phyloP scores from a whole-genome alignment of 2,329 filamentous ascomycete genomes.

The Aspergillus sp. region DNA sequence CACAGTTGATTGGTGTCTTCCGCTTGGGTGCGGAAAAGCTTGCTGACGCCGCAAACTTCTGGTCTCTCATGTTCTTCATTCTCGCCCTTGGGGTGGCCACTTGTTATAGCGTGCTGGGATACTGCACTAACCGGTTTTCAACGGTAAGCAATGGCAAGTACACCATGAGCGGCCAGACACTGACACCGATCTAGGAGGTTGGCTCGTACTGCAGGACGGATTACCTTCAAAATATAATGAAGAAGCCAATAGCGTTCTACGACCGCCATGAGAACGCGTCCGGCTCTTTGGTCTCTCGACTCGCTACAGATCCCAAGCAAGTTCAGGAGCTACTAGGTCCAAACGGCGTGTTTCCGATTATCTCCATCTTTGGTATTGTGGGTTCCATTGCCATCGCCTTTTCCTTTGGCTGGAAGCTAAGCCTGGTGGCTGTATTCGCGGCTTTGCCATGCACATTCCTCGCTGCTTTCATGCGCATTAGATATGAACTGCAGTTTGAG shows the following conservation, averaged over 20 bases:
- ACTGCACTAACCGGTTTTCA: conserved; percentile 45
- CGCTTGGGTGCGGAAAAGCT: conserved; percentile 39
- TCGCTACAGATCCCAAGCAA: conserved; percentile 47
- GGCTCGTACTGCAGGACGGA: conserved; percentile 8
- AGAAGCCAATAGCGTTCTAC: conserved; percentile 11
- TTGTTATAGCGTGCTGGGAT: conserved; percentile 49
- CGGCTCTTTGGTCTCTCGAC: conserved; percentile 10
- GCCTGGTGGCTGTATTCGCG: conserved; percentile 65
- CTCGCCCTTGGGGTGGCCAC: conserved; percentile 49
- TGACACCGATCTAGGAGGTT: not conserved
- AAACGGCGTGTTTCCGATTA: conserved; percentile 52
- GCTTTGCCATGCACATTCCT: conserved; percentile 51
- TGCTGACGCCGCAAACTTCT: conserved; percentile 48
- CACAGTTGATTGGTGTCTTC: conserved; percentile 50
- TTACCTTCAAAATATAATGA: conserved; percentile 10
- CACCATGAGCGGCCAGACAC: conserved; percentile 21
- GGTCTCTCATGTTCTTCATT: conserved; percentile 57
- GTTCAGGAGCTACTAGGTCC: conserved; percentile 52
- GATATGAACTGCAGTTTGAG: conserved; percentile 69
- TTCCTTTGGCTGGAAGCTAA: conserved; percentile 73
- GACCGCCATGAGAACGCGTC: conserved; percentile 13
- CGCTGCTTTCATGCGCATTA: conserved; percentile 52
- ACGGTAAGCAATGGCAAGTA: conserved; percentile 38
- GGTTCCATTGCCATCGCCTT: conserved; percentile 68
- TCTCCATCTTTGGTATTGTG: conserved; percentile 64